A percentile compares a stretch with the other conserved stretches of the same genome.
Conservation (phyloP, 306 rosid species). For the Cicer arietinum region DNA sequence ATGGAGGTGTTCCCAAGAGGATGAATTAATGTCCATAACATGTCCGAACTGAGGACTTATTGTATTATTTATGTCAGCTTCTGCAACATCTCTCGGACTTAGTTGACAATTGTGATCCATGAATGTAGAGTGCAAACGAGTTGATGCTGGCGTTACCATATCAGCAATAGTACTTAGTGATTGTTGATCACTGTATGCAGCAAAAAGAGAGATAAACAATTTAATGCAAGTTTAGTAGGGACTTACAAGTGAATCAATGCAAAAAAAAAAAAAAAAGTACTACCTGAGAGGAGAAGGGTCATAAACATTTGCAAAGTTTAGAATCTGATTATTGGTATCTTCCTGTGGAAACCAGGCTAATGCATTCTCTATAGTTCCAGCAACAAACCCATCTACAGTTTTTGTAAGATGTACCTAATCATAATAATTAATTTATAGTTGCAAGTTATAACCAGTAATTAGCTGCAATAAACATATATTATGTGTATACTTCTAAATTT, state of each 20-base stretch:
- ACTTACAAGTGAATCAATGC: conserved; percentile 7
- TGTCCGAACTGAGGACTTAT: conserved; percentile 47
- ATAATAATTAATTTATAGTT: conserved; percentile 23
- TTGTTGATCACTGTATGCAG: conserved; percentile 48
- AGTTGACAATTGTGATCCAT: conserved; percentile 39
- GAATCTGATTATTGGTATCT: conserved; percentile 51
- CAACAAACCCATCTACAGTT: conserved; percentile 40
- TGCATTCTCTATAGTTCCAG: conserved; percentile 41
- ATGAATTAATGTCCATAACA: conserved; percentile 36
- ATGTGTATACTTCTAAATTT: background rate
- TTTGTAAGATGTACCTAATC: conserved; percentile 48
- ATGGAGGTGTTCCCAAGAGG: conserved; percentile 53
- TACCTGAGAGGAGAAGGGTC: conserved; percentile 56
- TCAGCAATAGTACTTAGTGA: conserved; percentile 38
- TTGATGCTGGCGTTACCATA: conserved; percentile 42
- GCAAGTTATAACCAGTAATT: conserved; percentile 10
- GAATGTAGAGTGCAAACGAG: conserved; percentile 36
- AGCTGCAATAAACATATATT: background rate
- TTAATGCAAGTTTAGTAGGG: conserved; percentile 8
- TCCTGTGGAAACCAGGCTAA: conserved; percentile 52
- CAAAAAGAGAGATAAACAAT: background rate
- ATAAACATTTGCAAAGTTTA: conserved; percentile 53
- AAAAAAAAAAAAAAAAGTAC: background rate
- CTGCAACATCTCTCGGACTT: conserved; percentile 30
- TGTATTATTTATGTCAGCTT: background rate